Evolutionary conservation across 208 protist species (phyloP).

Genomic region (Vickermania spadyakhi): DNA sequence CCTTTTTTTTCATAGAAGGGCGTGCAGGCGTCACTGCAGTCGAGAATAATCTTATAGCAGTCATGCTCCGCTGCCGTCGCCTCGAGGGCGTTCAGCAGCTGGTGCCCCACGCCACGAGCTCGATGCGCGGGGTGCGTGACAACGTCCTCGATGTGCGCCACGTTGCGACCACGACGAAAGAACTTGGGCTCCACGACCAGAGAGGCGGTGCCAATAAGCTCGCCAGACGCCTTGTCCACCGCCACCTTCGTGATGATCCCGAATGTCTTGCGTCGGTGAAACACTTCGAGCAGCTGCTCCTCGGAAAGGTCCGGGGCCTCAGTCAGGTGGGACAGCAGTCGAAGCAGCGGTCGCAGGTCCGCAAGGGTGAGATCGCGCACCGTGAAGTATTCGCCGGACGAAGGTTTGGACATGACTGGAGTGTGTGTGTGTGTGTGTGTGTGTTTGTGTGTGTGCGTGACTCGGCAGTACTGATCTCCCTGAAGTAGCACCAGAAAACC

Average conservation of each 20-base stretch:
- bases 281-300: conserved; percentile 10
- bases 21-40: conserved; percentile 39
- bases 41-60: conserved; percentile 86
- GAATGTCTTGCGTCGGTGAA: conserved; percentile 10
- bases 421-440: no score
- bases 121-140: conserved; percentile 48
- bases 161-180: conserved; percentile 43
- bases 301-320: conserved; percentile 10
- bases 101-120: conserved; percentile 40
- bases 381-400: no score
- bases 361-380: neutral
- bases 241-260: conserved; percentile 58
- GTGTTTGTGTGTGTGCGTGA: no score
- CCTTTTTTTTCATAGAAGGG: conserved; percentile 62
- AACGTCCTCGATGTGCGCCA: conserved; percentile 84
- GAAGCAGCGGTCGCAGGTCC: conserved; percentile 17
- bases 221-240: conserved; percentile 14
- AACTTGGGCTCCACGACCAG: conserved; percentile 80
- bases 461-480: no score
- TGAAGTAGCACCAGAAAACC: no score
- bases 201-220: conserved; percentile 58
- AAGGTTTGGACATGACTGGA: no score
- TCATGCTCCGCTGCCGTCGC: conserved; percentile 23
- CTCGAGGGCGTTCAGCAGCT: conserved; percentile 35
- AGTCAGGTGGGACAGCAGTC: conserved; percentile 27